Percentiles rank a stretch among this genome's conserved stretches.
phyloP scores from a whole-genome alignment of 495 filamentous ascomycete genomes.

The Antarctomyces pellizariae region DNA sequence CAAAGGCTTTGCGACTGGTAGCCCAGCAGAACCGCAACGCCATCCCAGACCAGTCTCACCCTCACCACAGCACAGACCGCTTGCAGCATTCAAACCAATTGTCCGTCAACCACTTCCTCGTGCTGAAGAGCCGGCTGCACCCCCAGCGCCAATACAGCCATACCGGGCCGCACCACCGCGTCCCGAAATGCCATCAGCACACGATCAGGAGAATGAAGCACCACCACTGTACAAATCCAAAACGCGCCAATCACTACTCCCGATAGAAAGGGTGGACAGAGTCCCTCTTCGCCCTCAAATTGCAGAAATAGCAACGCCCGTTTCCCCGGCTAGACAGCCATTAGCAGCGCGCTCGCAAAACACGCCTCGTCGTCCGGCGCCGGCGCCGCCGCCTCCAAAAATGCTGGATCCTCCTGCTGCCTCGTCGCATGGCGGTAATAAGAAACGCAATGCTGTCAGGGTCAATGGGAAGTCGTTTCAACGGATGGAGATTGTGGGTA shows the following conservation, averaged over 20 bases:
- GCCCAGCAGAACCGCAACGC: slow-evolving; percentile 10
- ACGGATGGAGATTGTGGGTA: slow-evolving; percentile 68
- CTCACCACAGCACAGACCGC: slow-evolving; percentile 11
- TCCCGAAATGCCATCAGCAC: slow-evolving; percentile 27
- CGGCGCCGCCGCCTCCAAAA: slow-evolving; percentile 68
- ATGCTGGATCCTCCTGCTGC: slow-evolving; percentile 84
- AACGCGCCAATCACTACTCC: slow-evolving; percentile 30
- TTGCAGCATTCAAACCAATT: slow-evolving; percentile 6
- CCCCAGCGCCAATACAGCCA: slow-evolving; percentile 21
- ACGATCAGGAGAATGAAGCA: slow-evolving; percentile 65
- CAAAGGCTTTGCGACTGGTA: slow-evolving; percentile 11
- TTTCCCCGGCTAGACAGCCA: slow-evolving; percentile 40
- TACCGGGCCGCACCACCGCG: slow-evolving; percentile 43
- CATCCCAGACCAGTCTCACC: slow-evolving; percentile 7
- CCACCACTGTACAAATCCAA: slow-evolving; percentile 51
- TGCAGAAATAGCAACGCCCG: slow-evolving; percentile 9
- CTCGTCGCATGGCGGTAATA: slow-evolving; percentile 42
- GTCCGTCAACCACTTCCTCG: slow-evolving; percentile 3
- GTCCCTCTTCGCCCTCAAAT: slow-evolving; percentile 19
- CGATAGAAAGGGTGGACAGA: slow-evolving; percentile 37
- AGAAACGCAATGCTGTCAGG: slow-evolving; percentile 53
- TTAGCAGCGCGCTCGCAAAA: slow-evolving; percentile 55
- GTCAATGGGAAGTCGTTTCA: slow-evolving; percentile 86
- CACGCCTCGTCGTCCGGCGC: slow-evolving; percentile 61
- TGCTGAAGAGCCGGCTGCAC: slow-evolving; percentile 13